Evolutionary conservation across 768 basidiomycete species (phyloP).

Genomic region (Hypsizygus marmoreus): DNA sequence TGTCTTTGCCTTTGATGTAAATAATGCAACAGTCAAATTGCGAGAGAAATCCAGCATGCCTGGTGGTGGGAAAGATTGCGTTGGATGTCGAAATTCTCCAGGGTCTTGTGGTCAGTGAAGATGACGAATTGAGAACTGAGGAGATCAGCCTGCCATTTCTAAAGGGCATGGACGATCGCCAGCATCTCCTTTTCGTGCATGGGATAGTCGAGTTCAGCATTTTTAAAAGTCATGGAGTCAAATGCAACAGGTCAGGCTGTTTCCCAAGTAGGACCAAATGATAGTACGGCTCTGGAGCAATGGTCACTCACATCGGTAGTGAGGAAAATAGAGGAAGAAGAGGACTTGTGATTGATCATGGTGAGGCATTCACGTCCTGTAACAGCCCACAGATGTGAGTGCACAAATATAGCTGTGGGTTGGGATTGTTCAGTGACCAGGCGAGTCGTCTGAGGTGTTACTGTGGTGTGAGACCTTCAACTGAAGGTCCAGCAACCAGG

Average conservation of each 20-base stretch:
- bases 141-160: slow-evolving; percentile 27
- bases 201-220: slow-evolving; percentile 8
- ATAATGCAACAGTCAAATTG: slow-evolving; percentile 35
- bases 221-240: slow-evolving; percentile 5
- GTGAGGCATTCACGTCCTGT: slow-evolving; percentile 21
- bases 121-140: slow-evolving; percentile 24
- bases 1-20: slow-evolving; percentile 35
- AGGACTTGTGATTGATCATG: slow-evolving; percentile 30
- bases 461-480: too few relatives aligned
- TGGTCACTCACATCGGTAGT: slow-evolving; percentile 28
- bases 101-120: slow-evolving; percentile 38
- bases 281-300: slow-evolving; percentile 2
- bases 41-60: slow-evolving; percentile 31
- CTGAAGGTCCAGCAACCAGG: too few relatives aligned
- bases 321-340: slow-evolving; percentile 28
- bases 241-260: slow-evolving; percentile 9
- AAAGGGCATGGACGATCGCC: slow-evolving; percentile 31
- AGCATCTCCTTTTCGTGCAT: slow-evolving; percentile 37
- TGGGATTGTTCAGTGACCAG: too few relatives aligned
- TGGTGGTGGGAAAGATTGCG: slow-evolving; percentile 29
- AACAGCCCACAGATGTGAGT: too few relatives aligned
- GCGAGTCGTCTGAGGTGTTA: too few relatives aligned
- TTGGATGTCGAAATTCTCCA: slow-evolving; percentile 32
- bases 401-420: too few relatives aligned
- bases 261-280: slow-evolving; percentile 8